Conservation (phyloP, 345 rosid species). For the Limnanthes douglasii region DNA sequence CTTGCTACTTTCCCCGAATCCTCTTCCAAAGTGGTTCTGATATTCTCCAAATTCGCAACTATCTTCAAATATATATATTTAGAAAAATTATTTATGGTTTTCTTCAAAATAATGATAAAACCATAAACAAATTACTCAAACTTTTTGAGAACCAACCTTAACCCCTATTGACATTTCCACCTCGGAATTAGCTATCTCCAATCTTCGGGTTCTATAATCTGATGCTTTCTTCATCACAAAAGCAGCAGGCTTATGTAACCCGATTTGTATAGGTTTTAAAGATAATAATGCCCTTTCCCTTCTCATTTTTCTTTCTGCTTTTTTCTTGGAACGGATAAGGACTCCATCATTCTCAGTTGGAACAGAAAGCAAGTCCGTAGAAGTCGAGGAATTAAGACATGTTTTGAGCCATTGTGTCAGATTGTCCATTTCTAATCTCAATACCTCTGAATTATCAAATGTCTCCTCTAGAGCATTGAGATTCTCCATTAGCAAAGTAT, state of each 20-base stretch:
- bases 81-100: conserved; percentile 11
- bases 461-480: conserved; percentile 47
- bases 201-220: conserved; percentile 31
- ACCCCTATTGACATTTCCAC: conserved; percentile 59
- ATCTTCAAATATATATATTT: conserved; percentile 23
- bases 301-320: conserved; percentile 26
- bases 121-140: conserved; percentile 4
- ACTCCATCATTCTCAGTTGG: conserved; percentile 11
- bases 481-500: conserved; percentile 47
- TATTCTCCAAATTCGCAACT: conserved; percentile 49
- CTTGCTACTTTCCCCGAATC: conserved; percentile 43
- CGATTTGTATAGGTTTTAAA: conserved; percentile 11
- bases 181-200: conserved; percentile 45
- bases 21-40: conserved; percentile 38
- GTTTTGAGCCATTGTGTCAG: conserved; percentile 35
- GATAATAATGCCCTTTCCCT: conserved; percentile 16
- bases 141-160: conserved; percentile 36
- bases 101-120: conserved; percentile 3
- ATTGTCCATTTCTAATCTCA: conserved; percentile 47
- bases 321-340: conserved; percentile 23
- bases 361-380: conserved; percentile 15
- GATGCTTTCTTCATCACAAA: conserved; percentile 18
- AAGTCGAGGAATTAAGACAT: conserved; percentile 21
- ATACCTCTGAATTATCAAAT: conserved; percentile 25
- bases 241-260: conserved; percentile 7